phyloP scores from a whole-genome alignment of 768 basidiomycete species.

The Zangia roseola region DNA sequence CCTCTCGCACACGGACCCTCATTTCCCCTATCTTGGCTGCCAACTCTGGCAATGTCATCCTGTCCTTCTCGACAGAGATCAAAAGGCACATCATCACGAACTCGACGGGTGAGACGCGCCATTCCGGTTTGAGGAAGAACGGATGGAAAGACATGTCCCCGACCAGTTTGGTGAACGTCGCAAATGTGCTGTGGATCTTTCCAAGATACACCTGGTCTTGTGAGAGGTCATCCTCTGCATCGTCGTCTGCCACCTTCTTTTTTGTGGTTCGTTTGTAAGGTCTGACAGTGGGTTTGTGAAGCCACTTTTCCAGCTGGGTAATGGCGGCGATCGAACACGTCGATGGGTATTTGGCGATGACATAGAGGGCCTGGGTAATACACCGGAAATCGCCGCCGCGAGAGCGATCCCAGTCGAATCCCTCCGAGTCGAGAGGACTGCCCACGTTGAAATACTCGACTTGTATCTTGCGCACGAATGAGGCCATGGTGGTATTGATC shows the following conservation, averaged over 20 bases:
- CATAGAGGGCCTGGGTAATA: conserved; percentile 52
- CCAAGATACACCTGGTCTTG: conserved; percentile 34
- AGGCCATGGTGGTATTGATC: conserved; percentile 52
- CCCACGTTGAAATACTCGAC: conserved; percentile 42
- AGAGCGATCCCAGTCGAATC: conserved; percentile 49
- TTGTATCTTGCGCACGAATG: conserved; percentile 59
- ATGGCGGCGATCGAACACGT: conserved; percentile 31
- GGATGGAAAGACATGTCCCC: conserved; percentile 33
- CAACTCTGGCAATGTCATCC: conserved; percentile 39
- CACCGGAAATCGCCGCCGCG: conserved; percentile 59
- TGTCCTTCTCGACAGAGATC: conserved; percentile 48
- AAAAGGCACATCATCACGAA: conserved; percentile 58
- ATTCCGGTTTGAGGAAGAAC: conserved; percentile 39
- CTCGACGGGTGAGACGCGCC: conserved; percentile 67
- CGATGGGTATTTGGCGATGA: conserved; percentile 45
- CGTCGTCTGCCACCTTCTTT: conserved; percentile 18
- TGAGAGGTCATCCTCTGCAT: conserved; percentile 21
- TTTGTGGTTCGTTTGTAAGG: conserved; percentile 11
- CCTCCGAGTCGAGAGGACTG: conserved; percentile 33
- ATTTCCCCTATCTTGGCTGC: conserved; percentile 47
- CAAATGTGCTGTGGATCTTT: conserved; percentile 42
- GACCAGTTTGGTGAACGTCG: conserved; percentile 47
- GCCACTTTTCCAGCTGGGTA: conserved; percentile 50
- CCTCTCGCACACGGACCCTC: conserved; percentile 51
- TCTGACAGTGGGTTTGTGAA: conserved; percentile 29